Conservation (phyloP, 768 basidiomycete genomes). For the Suillus alpinus region DNA sequence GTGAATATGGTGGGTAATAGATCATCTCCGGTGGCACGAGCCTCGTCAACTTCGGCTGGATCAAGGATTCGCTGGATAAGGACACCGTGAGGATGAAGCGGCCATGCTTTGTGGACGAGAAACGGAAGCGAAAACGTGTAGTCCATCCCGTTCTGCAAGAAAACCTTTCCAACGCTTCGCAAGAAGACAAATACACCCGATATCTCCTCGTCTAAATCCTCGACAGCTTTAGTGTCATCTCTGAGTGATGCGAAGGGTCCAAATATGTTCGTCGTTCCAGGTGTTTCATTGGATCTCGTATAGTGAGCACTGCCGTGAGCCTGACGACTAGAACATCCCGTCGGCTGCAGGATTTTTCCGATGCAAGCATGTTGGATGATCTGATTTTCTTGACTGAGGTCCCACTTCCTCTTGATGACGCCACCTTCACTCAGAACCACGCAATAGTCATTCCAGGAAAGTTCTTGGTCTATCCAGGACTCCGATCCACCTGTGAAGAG, state of each 20-base stretch:
- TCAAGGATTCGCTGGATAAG: slow-evolving; percentile 76
- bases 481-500: slow-evolving; percentile 39
- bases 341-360: slow-evolving; percentile 64
- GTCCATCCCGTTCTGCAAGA: slow-evolving; percentile 65
- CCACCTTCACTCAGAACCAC: slow-evolving; percentile 68
- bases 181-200: slow-evolving; percentile 76
- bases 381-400: slow-evolving; percentile 67
- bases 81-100: slow-evolving; percentile 73
- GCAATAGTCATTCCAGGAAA: slow-evolving; percentile 65
- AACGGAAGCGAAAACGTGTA: slow-evolving; percentile 82
- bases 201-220: slow-evolving; percentile 37
- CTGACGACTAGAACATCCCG: slow-evolving; percentile 23
- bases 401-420: slow-evolving; percentile 70
- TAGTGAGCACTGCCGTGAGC: slow-evolving; percentile 28
- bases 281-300: slow-evolving; percentile 18
- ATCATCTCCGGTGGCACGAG: slow-evolving; percentile 60
- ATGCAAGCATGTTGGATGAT: slow-evolving; percentile 77
- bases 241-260: slow-evolving; percentile 37
- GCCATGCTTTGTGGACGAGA: slow-evolving; percentile 76
- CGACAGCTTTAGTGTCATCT: slow-evolving; percentile 31
- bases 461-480: slow-evolving; percentile 54
- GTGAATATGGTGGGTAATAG: slow-evolving; percentile 80
- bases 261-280: slow-evolving; percentile 28
- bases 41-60: slow-evolving; percentile 62
- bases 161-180: slow-evolving; percentile 70